Evolutionary conservation across 148 eudicot genomes (phyloP).

Genomic region (Oxyria digyna): DNA sequence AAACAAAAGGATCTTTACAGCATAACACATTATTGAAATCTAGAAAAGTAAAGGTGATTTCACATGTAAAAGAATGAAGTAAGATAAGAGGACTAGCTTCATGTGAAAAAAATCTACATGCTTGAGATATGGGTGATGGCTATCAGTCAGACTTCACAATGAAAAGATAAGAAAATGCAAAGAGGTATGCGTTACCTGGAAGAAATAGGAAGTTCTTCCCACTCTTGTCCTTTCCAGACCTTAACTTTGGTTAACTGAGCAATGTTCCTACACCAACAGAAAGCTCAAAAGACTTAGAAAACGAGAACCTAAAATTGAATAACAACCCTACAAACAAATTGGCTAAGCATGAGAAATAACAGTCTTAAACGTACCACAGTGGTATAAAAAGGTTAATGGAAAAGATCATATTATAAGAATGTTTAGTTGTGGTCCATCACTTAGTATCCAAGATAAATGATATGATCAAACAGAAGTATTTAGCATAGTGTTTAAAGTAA

Average conservation of each 20-base stretch:
- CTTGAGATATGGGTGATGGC: not conserved
- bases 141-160: not conserved
- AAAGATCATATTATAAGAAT: not conserved
- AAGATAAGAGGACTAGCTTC: not conserved
- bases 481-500: not conserved
- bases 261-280: slow-evolving; percentile 50
- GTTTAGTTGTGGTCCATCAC: not conserved
- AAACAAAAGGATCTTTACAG: not conserved
- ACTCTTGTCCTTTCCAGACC: slow-evolving; percentile 62
- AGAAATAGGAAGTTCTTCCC: slow-evolving; percentile 69
- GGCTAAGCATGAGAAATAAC: not conserved
- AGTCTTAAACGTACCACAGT: not conserved
- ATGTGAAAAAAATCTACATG: not conserved
- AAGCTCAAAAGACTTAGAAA: slow-evolving; percentile 1
- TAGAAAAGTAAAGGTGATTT: not conserved
- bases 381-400: not conserved
- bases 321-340: not conserved
- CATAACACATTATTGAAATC: not conserved
- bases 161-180: not conserved
- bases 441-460: not conserved
- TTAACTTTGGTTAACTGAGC: slow-evolving; percentile 67
- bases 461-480: not conserved
- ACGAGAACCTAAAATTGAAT: not conserved
- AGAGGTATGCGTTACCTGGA: slow-evolving; percentile 27
- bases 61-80: not conserved